These are phyloP conservation scores for Grosmannia clavigera DNA, from an alignment of 2,329 filamentous ascomycete species.

Conservation along the genomic window DNA sequence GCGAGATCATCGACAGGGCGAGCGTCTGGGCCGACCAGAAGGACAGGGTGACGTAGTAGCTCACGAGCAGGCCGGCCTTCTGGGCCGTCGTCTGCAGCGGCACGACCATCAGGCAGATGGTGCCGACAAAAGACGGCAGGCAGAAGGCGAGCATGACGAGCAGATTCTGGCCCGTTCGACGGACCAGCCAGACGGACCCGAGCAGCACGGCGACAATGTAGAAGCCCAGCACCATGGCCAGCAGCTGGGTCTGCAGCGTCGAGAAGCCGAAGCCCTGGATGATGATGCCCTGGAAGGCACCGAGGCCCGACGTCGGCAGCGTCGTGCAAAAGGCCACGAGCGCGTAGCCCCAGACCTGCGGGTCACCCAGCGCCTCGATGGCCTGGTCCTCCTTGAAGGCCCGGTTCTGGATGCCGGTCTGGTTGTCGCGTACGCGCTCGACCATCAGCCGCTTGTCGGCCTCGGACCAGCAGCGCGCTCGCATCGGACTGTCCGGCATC, in stretches of 20 bases:
- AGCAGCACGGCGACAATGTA: conserved; percentile 63
- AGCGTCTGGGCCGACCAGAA: conserved; percentile 67
- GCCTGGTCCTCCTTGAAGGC: conserved; percentile 33
- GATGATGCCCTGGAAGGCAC: conserved; percentile 63
- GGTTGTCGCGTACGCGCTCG: conserved; percentile 46
- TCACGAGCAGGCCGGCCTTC: conserved; percentile 55
- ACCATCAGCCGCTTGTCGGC: conserved; percentile 53
- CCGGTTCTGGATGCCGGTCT: conserved; percentile 48
- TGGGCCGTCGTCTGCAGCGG: conserved; percentile 42
- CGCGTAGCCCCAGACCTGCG: conserved; percentile 53
- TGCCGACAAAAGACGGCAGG: conserved; percentile 59
- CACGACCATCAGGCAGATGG: conserved; percentile 59
- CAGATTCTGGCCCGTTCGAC: conserved; percentile 56
- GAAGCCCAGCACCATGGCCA: conserved; percentile 63
- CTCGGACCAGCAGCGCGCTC: conserved; percentile 55
- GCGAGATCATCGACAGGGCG: conserved; percentile 52
- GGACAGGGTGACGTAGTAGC: conserved; percentile 62
- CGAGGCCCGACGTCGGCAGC: conserved; percentile 59
- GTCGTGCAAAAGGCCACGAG: conserved; percentile 59
- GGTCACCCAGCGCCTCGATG: conserved; percentile 44
- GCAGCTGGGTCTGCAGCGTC: conserved; percentile 54
- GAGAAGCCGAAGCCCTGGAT: conserved; percentile 58
- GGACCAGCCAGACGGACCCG: conserved; percentile 50
- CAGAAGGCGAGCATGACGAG: conserved; percentile 53
- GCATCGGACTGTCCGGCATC: conserved; percentile 60